A percentile compares a stretch with the other conserved stretches of the same genome.
phyloP scores from a whole-genome alignment of 2,329 filamentous ascomycete species.

The Xylaria sp. region DNA sequence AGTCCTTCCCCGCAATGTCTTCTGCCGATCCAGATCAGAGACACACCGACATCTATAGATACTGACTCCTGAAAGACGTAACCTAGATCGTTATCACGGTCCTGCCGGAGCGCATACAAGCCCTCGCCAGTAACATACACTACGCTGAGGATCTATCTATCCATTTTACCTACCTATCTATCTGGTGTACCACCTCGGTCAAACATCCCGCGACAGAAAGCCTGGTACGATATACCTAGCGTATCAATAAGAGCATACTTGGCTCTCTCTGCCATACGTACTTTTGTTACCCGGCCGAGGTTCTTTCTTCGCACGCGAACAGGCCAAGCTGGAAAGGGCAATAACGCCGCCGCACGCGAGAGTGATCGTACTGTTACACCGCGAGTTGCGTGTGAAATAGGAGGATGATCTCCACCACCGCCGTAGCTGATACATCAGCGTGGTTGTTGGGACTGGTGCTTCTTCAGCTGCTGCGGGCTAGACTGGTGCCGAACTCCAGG shows the following conservation, averaged over 20 bases:
- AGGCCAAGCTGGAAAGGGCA: slow-evolving; percentile 26
- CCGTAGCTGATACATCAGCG: slow-evolving; percentile 18
- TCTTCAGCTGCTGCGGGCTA: slow-evolving; percentile 26
- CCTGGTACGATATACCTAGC: not conserved
- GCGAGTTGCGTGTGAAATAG: slow-evolving; percentile 8
- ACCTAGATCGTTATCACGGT: not conserved
- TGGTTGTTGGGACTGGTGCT: not conserved
- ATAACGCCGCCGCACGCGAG: slow-evolving; percentile 30
- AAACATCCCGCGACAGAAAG: not conserved
- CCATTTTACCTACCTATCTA: too few relatives aligned
- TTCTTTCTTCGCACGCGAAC: not conserved
- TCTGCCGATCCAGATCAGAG: slow-evolving; percentile 27
- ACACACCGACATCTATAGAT: too few relatives aligned
- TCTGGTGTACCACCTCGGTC: not conserved
- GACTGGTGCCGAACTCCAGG: slow-evolving; percentile 11
- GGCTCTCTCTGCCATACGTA: not conserved
- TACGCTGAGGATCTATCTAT: too few relatives aligned
- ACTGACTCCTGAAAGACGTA: slow-evolving; percentile 21
- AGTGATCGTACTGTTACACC: slow-evolving; percentile 24
- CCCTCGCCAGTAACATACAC: not conserved
- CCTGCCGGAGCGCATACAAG: too few relatives aligned
- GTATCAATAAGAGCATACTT: not conserved
- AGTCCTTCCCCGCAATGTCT: slow-evolving; percentile 29
- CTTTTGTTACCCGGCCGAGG: slow-evolving; percentile 17
- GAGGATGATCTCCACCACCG: not conserved